These are phyloP conservation scores for Aquilaria malaccensis DNA, from an alignment of 345 rosid species.

Conservation along the genomic window DNA sequence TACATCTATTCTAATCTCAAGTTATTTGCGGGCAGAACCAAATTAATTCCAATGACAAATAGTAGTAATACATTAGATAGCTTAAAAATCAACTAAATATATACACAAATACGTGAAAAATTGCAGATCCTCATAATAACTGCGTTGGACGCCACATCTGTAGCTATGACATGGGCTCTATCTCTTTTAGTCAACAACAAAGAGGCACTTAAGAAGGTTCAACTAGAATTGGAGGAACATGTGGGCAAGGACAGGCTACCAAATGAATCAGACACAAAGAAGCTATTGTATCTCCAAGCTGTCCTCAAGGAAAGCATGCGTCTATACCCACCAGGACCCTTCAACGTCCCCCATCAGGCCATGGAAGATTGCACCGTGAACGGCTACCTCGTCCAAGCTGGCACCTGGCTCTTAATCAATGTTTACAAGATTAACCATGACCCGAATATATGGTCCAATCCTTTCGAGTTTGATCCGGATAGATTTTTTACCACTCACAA, in stretches of 20 bases:
- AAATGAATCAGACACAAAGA: not conserved
- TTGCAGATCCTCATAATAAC: not conserved
- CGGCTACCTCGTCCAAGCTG: slow-evolving; percentile 19
- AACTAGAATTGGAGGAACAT: slow-evolving; percentile 18
- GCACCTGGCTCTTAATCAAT: slow-evolving; percentile 6
- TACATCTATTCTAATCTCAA: not conserved
- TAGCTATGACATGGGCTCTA: slow-evolving; percentile 22
- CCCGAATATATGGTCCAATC: slow-evolving; percentile 19
- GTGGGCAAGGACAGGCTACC: not conserved
- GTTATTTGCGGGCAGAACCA: not conserved
- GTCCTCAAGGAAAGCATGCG: slow-evolving; percentile 16
- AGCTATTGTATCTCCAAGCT: slow-evolving; percentile 18
- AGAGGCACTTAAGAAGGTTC: slow-evolving; percentile 7
- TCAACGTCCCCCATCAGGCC: slow-evolving; percentile 31
- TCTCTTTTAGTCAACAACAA: slow-evolving; percentile 23
- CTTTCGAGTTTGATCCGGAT: slow-evolving; percentile 18
- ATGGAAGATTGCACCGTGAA: slow-evolving; percentile 20
- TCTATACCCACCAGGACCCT: slow-evolving; percentile 27
- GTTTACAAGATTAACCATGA: slow-evolving; percentile 22
- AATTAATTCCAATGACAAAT: not conserved
- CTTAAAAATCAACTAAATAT: no score
- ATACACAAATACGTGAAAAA: no score
- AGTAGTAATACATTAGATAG: not conserved
- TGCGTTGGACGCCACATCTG: not conserved
- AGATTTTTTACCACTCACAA: slow-evolving; percentile 22